phyloP scores from a whole-genome alignment of 1,284 basidiomycete species.

The Apiotrichum gracile region DNA sequence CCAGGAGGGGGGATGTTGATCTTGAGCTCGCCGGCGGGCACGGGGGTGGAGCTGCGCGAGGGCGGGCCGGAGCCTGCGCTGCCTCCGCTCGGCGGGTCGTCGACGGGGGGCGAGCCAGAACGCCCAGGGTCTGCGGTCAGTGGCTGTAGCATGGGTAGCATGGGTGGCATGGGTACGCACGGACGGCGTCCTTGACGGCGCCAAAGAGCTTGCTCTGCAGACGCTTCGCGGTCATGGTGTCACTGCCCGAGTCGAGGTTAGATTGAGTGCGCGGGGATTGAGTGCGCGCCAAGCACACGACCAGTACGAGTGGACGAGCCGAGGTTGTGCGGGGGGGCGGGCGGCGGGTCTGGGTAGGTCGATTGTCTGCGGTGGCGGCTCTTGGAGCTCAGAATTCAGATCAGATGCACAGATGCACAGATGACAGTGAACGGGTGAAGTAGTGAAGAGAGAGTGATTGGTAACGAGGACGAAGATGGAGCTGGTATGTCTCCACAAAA shows the following conservation, averaged over 20 bases:
- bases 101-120: neutral
- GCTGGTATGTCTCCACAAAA: too few relatives aligned
- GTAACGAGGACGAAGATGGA: too few relatives aligned
- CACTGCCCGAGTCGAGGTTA: neutral
- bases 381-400: too few relatives aligned
- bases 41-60: constrained; percentile 26
- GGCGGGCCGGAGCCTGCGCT: constrained; percentile 6
- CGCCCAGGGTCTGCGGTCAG: neutral
- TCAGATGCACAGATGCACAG: too few relatives aligned
- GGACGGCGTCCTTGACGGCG: constrained; percentile 11
- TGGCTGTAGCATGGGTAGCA: neutral
- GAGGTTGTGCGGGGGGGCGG: too few relatives aligned
- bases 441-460: too few relatives aligned
- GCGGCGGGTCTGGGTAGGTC: too few relatives aligned
- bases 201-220: constrained; percentile 73
- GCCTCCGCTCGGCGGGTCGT: neutral
- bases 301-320: too few relatives aligned
- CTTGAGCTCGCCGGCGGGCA: constrained; percentile 49
- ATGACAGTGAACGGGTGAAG: too few relatives aligned
- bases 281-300: too few relatives aligned
- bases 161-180: neutral
- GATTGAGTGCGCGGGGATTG: too few relatives aligned
- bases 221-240: constrained; percentile 52
- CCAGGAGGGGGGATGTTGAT: constrained; percentile 68
- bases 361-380: too few relatives aligned